Evolutionary conservation across 1,284 basidiomycete species (phyloP), one percentile per base, ranked within the genome.

Genomic region (Abortiporus biennis): DNA sequence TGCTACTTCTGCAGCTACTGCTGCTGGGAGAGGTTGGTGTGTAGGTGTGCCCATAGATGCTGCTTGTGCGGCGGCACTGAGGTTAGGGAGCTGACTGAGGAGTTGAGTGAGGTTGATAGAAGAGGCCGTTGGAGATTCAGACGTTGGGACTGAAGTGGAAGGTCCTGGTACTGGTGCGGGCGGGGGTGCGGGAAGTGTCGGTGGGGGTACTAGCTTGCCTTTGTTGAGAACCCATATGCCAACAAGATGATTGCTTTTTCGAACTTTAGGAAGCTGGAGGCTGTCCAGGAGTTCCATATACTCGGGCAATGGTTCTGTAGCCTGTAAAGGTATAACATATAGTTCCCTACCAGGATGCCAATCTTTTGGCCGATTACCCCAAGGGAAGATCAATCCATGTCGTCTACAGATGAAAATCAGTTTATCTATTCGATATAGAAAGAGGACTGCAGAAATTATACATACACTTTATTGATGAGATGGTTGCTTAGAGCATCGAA

Each of bases 251-350:
- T 89, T 76, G 6, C 65, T 57, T 13, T 60, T 71, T 15, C 92
- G 73, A 11, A 64, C 58, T 45, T 72, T 74, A 4, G 89, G 85
- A 0, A 97, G 59, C 38, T 69, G 69, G 42, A 89, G 72, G n/a
- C 86, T 74, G 53, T 94, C 92, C 40, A 95, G 64, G 1, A 95
- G 68, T 50, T 93, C 88, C 47, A 94, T 74, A 53, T 84, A 92
- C 45, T 94, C 91, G 0, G 92, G 93, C 0, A 90, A 63, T 0
- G 82, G 68, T 38, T 86, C 76, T 20, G 65, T 69, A 12, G 85
- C 73, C 15, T 74, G 68, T 4, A 96, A 63, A 1, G 93, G 93
- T 16, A 95, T 76, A 45, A 95, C 75, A 56, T 97, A 97, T 24
- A 95, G 64, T 59, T 97, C 93, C 49, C 85, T 83, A 22, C 91